Evolutionary conservation across 1,284 basidiomycete genomes (phyloP).

Genomic region (Apiotrichum gracile): DNA sequence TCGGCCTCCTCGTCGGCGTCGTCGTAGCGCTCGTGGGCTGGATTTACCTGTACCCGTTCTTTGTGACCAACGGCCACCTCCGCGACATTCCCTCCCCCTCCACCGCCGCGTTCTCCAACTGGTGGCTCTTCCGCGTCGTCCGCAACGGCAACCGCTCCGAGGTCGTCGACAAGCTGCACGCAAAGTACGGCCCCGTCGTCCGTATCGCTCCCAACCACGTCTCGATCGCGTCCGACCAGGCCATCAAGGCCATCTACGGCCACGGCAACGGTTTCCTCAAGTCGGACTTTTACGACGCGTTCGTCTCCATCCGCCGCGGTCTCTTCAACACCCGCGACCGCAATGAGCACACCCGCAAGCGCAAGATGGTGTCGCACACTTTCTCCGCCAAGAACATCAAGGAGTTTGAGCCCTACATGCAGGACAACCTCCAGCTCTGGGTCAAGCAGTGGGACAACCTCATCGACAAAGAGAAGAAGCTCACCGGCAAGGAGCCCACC

Average conservation of each 20-base stretch:
- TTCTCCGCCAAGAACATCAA: slow-evolving; percentile 61
- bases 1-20: background rate
- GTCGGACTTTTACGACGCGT: slow-evolving; percentile 66
- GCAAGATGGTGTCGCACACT: slow-evolving; percentile 81
- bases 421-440: slow-evolving; percentile 59
- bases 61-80: slow-evolving; percentile 9
- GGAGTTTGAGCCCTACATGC: slow-evolving; percentile 67
- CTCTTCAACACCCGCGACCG: slow-evolving; percentile 57
- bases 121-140: slow-evolving; percentile 66
- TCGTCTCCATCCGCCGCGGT: slow-evolving; percentile 61
- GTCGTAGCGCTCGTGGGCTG: background rate
- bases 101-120: slow-evolving; percentile 66
- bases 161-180: slow-evolving; percentile 67
- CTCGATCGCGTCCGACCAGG: slow-evolving; percentile 71
- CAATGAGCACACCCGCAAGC: slow-evolving; percentile 74
- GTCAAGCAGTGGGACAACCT: slow-evolving; percentile 75
- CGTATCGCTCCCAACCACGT: slow-evolving; percentile 82
- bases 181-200: slow-evolving; percentile 70
- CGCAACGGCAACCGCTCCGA: slow-evolving; percentile 69
- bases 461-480: slow-evolving; percentile 54
- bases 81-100: slow-evolving; percentile 60
- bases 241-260: slow-evolving; percentile 62
- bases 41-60: slow-evolving; percentile 15
- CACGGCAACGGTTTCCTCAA: slow-evolving; percentile 75
- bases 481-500: slow-evolving; percentile 55